These are phyloP conservation scores for Bretschneidera sinensis DNA, from an alignment of 345 rosid species.

Conservation along the genomic window DNA sequence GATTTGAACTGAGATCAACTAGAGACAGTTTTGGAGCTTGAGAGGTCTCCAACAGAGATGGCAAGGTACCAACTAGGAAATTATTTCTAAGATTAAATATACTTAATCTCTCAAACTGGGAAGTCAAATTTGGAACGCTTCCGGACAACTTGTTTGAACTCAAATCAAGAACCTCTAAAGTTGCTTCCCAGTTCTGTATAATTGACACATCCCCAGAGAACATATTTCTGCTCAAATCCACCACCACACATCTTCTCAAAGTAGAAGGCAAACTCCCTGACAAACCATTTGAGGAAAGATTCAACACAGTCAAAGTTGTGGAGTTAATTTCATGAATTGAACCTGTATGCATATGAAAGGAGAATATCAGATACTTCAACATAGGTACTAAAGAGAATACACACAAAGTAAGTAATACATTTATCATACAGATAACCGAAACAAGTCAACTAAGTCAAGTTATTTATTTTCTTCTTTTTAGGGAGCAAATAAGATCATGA, in stretches of 20 bases:
- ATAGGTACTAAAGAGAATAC: neutral
- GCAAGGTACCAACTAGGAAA: conserved; percentile 55
- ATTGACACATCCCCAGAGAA: conserved; percentile 58
- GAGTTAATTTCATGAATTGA: conserved; percentile 53
- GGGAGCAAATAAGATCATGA: too few species aligned
- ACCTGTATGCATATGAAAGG: conserved; percentile 44
- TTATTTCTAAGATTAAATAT: conserved; percentile 60
- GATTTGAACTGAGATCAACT: conserved; percentile 76
- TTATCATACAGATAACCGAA: neutral
- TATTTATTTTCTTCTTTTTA: neutral
- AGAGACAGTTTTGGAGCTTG: conserved; percentile 37
- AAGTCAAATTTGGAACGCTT: conserved; percentile 54
- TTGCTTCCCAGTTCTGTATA: conserved; percentile 60
- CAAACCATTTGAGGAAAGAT: conserved; percentile 69
- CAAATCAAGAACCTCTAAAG: conserved; percentile 67
- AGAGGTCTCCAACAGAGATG: conserved; percentile 45
- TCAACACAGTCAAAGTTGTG: conserved; percentile 54
- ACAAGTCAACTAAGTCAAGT: neutral
- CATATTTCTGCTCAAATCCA: conserved; percentile 77
- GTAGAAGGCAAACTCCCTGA: conserved; percentile 64
- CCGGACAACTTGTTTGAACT: conserved; percentile 80
- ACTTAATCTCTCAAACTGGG: conserved; percentile 47
- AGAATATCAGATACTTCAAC: conserved; percentile 14
- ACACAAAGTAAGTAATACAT: neutral
- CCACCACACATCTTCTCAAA: conserved; percentile 32